phyloP scores from a whole-genome alignment of 805 yeast genomes.

The Zygotorulaspora danielsina region DNA sequence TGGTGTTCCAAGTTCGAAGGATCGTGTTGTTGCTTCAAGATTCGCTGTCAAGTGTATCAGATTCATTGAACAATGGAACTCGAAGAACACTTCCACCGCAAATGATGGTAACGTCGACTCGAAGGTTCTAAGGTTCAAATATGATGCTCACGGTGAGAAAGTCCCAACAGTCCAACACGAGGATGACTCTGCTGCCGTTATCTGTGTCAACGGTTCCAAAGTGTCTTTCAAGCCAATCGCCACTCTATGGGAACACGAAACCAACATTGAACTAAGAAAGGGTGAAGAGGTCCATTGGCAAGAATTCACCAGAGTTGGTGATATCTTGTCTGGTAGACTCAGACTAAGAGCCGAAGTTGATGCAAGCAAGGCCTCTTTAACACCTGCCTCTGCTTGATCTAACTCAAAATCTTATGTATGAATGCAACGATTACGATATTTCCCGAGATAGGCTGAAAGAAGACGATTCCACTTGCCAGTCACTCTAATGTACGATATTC shows the following conservation, averaged over 20 bases:
- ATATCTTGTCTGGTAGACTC: constrained; percentile 68
- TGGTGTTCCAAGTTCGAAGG: constrained; percentile 90
- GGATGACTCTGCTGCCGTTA: constrained; percentile 50
- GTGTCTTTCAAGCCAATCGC: constrained; percentile 55
- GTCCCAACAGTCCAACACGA: constrained; percentile 42
- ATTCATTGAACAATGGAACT: constrained; percentile 68
- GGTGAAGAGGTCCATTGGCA: constrained; percentile 69
- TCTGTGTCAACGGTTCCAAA: constrained; percentile 67
- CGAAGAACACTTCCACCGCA: constrained; percentile 31
- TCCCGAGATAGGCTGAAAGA: neutral
- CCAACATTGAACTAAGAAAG: constrained; percentile 59
- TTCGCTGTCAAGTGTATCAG: constrained; percentile 86
- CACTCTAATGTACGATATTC: neutral
- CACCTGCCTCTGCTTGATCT: constrained; percentile 6
- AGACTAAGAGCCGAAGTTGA: constrained; percentile 43
- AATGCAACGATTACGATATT: constrained; percentile 3
- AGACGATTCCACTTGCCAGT: neutral
- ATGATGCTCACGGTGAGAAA: constrained; percentile 44
- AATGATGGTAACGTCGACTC: constrained; percentile 38
- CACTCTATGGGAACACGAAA: constrained; percentile 54
- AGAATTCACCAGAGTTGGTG: constrained; percentile 52
- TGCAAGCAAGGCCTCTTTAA: constrained; percentile 10
- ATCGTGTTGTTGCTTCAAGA: constrained; percentile 83
- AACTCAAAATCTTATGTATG: constrained; percentile 1
- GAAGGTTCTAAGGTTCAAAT: constrained; percentile 50